Evolutionary conservation across 176 grass and related monocot species (phyloP).

Genomic region (Saccharum officinarum): DNA sequence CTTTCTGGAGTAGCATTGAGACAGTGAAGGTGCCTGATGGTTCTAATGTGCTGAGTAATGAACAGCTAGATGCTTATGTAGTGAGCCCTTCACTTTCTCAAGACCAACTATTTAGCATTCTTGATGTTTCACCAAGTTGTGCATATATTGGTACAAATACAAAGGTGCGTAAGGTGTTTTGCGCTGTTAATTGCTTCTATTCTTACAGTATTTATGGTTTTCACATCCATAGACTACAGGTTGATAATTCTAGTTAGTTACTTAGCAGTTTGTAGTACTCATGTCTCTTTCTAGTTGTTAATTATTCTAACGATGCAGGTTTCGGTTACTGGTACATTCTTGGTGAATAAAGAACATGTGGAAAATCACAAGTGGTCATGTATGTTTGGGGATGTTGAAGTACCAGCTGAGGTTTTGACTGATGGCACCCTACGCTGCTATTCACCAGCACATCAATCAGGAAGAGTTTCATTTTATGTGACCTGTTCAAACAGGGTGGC

Average conservation of each 20-base stretch:
- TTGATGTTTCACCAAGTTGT: constrained; percentile 76
- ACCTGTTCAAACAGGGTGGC: constrained; percentile 81
- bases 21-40: constrained; percentile 50
- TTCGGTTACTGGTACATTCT: constrained; percentile 77
- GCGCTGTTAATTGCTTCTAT: neutral
- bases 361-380: constrained; percentile 77
- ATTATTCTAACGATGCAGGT: constrained; percentile 53
- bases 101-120: constrained; percentile 81
- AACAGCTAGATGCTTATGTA: constrained; percentile 61
- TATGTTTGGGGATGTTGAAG: constrained; percentile 94
- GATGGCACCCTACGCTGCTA: constrained; percentile 72
- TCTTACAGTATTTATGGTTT: constrained; percentile 7
- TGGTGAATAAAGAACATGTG: constrained; percentile 53
- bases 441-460: constrained; percentile 61
- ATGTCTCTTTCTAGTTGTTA: neutral
- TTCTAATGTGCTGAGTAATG: constrained; percentile 50
- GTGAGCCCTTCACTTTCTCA: constrained; percentile 78
- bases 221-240: neutral
- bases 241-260: constrained; percentile 27
- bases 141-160: constrained; percentile 55
- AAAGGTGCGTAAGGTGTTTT: constrained; percentile 48
- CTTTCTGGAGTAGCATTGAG: constrained; percentile 62
- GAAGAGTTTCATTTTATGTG: constrained; percentile 79
- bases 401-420: constrained; percentile 72
- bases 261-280: neutral